Base-by-base conservation (phyloP, 2,329 filamentous ascomycete species). In the Dendryphion nanum region DNA sequence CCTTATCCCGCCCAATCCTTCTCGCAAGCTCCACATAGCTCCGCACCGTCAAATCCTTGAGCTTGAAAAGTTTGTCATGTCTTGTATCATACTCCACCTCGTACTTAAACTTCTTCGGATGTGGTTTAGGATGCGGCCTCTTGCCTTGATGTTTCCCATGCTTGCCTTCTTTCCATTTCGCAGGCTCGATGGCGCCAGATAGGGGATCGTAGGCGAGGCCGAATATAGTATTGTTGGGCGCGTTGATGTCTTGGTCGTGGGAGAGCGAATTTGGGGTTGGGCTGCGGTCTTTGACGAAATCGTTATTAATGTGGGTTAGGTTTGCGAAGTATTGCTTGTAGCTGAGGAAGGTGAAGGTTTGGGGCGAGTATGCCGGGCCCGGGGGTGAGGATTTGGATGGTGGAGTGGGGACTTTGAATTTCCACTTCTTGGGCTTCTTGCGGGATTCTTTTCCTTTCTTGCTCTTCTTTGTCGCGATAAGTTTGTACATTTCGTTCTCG, bases 261-360 rank as follows among this genome's bases (percentile, higher is more conserved):
- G 10, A 7, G 19, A 19, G 10, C 29, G 21, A 15, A 28, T 30
- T 13, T 17, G 2, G 3, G 14, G 18, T 17, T 5, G 37, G 6
- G 4, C 49, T 10, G n/a, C n/a, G n/a, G 3, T 8, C 10, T 8
- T 8, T 10, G 21, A 55, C 47, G 24, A 82, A 75, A 42, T 86
- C 79, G 52, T 89, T 86, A 68, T 97, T 94, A 67, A 95, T 83
- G 41, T 80, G 71, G 0, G 91, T 97, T n/a, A 98, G 71, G 63
- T 98, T 98, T 44, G 91, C 89, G 64, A 82, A 96, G 65, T 94
- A 96, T 57, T 98, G 93, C 4, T 82, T 89, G 64, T 89, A 96
- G 4, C 87, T 82, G 3, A 85, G 75, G 45, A 90, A 73, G 0
- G 88, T 86, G 24, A 97, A 73, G 0, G 87, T 73, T 61, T 98